These are phyloP conservation scores for Auricularia sp. DNA, from an alignment of 768 basidiomycete genomes.

Conservation along the genomic window DNA sequence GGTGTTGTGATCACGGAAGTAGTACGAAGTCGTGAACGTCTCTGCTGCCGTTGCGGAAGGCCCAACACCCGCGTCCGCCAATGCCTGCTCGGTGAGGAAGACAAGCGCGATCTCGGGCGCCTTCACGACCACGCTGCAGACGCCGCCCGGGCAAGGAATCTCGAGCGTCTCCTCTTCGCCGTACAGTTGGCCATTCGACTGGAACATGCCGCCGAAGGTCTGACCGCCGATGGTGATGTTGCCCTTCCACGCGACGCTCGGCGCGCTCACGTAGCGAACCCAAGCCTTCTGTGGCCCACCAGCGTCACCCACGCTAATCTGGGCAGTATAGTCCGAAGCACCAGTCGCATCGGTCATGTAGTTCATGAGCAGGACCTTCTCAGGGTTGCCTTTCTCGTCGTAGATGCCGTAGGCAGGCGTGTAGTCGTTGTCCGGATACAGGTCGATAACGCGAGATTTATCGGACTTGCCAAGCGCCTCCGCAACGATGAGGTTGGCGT, in stretches of 20 bases:
- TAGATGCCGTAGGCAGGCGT: constrained; percentile 41
- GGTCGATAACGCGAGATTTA: constrained; percentile 32
- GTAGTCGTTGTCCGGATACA: constrained; percentile 25
- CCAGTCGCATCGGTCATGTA: constrained; percentile 34
- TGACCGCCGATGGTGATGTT: constrained; percentile 69
- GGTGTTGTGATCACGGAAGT: constrained; percentile 26
- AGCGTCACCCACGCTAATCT: constrained; percentile 22
- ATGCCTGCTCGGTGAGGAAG: constrained; percentile 43
- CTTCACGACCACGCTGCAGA: constrained; percentile 50
- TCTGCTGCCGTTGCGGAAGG: constrained; percentile 17
- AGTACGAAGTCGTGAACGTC: constrained; percentile 29
- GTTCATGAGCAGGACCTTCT: constrained; percentile 38
- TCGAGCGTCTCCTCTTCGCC: constrained; percentile 46
- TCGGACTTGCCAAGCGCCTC: constrained; percentile 36
- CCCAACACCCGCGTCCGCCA: constrained; percentile 22
- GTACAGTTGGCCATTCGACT: constrained; percentile 56
- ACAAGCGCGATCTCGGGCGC: constrained; percentile 71
- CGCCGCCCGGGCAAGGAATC: constrained; percentile 43
- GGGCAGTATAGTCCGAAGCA: constrained; percentile 27
- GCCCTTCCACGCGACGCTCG: constrained; percentile 41
- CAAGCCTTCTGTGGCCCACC: not conserved
- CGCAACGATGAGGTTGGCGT: constrained; percentile 34
- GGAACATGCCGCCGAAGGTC: constrained; percentile 50
- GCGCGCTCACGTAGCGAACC: constrained; percentile 45
- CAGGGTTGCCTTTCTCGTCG: constrained; percentile 30